Evolutionary conservation across 2,329 filamentous ascomycete species (phyloP).

Genomic region (Aureobasidium sp.): DNA sequence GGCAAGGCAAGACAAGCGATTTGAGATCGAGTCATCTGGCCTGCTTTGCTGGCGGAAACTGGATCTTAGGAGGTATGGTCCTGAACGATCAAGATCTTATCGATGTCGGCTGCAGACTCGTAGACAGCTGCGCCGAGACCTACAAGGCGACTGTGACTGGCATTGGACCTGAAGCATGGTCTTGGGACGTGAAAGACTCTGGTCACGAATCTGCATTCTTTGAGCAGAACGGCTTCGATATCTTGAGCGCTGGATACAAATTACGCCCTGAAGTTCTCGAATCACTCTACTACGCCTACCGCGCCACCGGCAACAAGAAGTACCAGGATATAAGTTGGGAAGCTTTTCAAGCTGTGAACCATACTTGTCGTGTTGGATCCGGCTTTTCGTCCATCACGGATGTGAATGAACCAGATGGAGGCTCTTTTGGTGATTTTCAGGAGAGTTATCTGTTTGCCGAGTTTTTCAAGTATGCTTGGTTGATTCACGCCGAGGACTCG

Average conservation of each 20-base stretch:
- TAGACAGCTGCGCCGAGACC: slow-evolving; percentile 65
- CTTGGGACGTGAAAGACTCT: slow-evolving; percentile 34
- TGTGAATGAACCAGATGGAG: slow-evolving; percentile 54
- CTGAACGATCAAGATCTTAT: slow-evolving; percentile 60
- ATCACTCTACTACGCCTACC: slow-evolving; percentile 80
- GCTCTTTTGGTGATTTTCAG: slow-evolving; percentile 64
- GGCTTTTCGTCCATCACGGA: slow-evolving; percentile 61
- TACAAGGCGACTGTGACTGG: slow-evolving; percentile 62
- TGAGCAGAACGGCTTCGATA: slow-evolving; percentile 61
- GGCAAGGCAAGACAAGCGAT: slow-evolving; percentile 37
- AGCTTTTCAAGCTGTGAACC: slow-evolving; percentile 62
- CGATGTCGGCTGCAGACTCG: slow-evolving; percentile 65
- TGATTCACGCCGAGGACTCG: slow-evolving; percentile 49
- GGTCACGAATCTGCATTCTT: slow-evolving; percentile 50
- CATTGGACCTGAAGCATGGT: slow-evolving; percentile 64
- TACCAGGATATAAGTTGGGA: slow-evolving; percentile 84
- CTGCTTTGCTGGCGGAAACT: slow-evolving; percentile 79
- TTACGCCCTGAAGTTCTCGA: slow-evolving; percentile 74
- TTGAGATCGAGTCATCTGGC: slow-evolving; percentile 50
- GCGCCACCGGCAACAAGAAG: slow-evolving; percentile 64
- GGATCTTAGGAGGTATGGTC: slow-evolving; percentile 71
- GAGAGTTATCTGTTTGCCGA: slow-evolving; percentile 87
- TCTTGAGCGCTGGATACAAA: slow-evolving; percentile 54
- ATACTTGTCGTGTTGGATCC: slow-evolving; percentile 54
- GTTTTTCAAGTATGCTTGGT: slow-evolving; percentile 75